phyloP scores from a whole-genome alignment of 257 asterid species.

The Solanum lycopersicoides region DNA sequence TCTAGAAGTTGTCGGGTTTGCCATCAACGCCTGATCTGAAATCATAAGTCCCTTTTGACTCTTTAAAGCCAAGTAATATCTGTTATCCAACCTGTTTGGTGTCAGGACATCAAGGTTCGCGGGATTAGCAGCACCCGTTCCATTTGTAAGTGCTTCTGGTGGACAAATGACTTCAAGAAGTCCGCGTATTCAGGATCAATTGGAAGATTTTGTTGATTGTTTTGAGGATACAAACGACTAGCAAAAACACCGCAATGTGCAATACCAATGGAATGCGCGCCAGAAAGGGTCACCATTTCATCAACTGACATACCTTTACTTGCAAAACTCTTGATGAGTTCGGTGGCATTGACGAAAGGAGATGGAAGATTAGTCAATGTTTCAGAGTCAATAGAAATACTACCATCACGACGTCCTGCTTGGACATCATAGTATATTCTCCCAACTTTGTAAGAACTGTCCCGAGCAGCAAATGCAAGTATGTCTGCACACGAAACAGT shows the following conservation, averaged over 20 bases:
- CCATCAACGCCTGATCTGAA: slow-evolving; percentile 31
- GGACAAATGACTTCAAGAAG: not conserved
- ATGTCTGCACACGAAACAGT: not conserved
- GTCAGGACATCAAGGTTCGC: not conserved
- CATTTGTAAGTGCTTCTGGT: not conserved
- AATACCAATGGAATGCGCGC: no score
- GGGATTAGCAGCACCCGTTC: not conserved
- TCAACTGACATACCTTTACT: not conserved
- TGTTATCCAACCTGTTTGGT: slow-evolving; percentile 18
- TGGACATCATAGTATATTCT: not conserved
- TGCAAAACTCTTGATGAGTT: not conserved
- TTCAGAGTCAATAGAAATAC: not conserved
- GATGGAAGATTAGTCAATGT: not conserved
- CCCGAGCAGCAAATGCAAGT: not conserved
- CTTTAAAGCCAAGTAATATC: slow-evolving; percentile 28
- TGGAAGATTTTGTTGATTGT: no score
- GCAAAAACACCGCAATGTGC: no score
- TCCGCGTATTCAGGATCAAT: not conserved
- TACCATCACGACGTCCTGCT: slow-evolving; percentile 5
- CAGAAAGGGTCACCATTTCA: no score
- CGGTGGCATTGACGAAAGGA: not conserved
- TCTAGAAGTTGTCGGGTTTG: slow-evolving; percentile 25
- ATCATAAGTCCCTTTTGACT: slow-evolving; percentile 19
- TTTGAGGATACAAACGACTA: no score
- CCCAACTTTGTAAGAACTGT: not conserved